Evolutionary conservation across 2,329 filamentous ascomycete genomes (phyloP), one percentile per base, ranked within the genome.

Genomic region (Exophiala sideris): DNA sequence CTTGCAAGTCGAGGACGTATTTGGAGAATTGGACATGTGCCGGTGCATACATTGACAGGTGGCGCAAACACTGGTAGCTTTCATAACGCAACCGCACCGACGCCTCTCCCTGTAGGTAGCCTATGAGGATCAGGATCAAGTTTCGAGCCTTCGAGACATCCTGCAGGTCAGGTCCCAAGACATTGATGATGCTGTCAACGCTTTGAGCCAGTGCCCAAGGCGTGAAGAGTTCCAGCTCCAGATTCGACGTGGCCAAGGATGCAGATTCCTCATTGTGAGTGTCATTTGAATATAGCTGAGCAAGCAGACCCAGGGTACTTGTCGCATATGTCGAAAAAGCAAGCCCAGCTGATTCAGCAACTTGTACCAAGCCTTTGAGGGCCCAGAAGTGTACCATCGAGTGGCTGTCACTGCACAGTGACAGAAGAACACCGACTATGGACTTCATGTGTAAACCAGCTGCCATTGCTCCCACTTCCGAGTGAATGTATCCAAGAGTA

Each of bases 391-490:
- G 94, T 7, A 99, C 94, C 0, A 89, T 86, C 0, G 94, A 91
- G 68, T 99, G 94, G 16, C 92, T 89, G 66, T 99, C 94, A 63
- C 91, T 96, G 69, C 91, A 92, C 8, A 99, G 79, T 6, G 94
- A 97, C 88, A 97, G 95, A n/a, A 99, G 76, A 36, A 99, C 95
- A 14, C 92, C 88, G n/a, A 96, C 81, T 46, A 99, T 96, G 1
- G 91, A 96, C 75, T 97, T 97, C 47, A 99, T 79, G 68, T 99
- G 94, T 64, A 94, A 91, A 3, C 91, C 91, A 50, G 94, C 94
- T 49, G 94, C 94, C 91, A 99, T 97, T 52, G 94, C 92, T 53
- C 94, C 95, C 33, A 99, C 88, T 69, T 96, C 91, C 14, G 90
- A 88, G 72, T 99, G 91, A 48, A 99, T 97, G 52, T 87, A 88